Base-by-base conservation (phyloP, 768 basidiomycete genomes). In the Fistulinella prunicolor region DNA sequence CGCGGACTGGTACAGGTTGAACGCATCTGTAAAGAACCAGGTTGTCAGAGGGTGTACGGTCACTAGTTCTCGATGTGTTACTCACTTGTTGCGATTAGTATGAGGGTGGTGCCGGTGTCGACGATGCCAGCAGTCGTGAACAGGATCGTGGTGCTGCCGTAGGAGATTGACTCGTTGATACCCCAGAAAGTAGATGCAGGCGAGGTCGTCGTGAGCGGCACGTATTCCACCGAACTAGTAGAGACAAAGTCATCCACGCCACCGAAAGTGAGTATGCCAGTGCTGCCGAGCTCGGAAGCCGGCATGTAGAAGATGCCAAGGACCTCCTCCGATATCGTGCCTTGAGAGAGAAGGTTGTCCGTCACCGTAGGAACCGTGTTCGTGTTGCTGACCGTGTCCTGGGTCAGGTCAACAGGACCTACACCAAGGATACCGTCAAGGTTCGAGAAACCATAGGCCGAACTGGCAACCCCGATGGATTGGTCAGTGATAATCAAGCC, bases 31-130 rank as follows among this genome's bases (percentile, higher is more conserved):
- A 12, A 2, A n/a, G 26, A 6, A 5, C 5, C 26, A 6, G 26
- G 5, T 6, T 28, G 26, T 28, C 26, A 28, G 10, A 28, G 26
- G 26, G 10, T 28, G 6, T 5, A 10, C 6, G 6, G 28, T 28
- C 8, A 24, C 3, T 19, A 9, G 17, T 16, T 20, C 9, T 43
- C 10, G 14, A 13, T 13, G 22, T 9, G 5, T 35, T n/a, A 46
- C 50, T 42, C 17, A 53, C 50, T 60, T 21, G 53, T 51, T n/a
- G 68, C 64, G 3, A 67, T 53, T 48, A 65, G 61, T 8, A 69
- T 45, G 28, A 67, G 41, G 40, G n/a, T n/a, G n/a, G n/a, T n/a
- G n/a, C n/a, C n/a, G n/a, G n/a, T n/a, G n/a, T n/a, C n/a, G 7
- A 47, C 34, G 42, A 46, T 35, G 55, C 69, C 57, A 21, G 56